phyloP scores from a whole-genome alignment of 306 rosid species.

The Arachis hypogaea region DNA sequence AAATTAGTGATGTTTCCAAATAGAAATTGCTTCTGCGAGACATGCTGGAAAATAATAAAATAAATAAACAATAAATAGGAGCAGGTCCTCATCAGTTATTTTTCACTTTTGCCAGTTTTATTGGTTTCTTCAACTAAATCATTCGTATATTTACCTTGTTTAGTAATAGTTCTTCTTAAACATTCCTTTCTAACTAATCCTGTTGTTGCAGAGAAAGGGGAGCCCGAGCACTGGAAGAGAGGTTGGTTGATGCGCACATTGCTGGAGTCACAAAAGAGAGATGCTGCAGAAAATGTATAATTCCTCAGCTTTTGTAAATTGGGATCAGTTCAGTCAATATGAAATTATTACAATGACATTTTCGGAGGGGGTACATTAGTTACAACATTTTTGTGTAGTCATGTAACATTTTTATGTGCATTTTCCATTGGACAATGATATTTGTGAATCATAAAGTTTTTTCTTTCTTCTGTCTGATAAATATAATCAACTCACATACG shows the following conservation, averaged over 20 bases:
- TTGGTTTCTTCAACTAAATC: background rate
- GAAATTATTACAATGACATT: conserved; percentile 17
- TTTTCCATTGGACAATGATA: conserved; percentile 37
- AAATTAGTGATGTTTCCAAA: background rate
- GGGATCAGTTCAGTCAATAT: conserved; percentile 14
- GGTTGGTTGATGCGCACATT: conserved; percentile 53
- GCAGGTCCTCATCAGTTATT: background rate
- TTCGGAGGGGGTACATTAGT: conserved; percentile 35
- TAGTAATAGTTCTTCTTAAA: conserved; percentile 1
- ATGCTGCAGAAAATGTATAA: conserved; percentile 68
- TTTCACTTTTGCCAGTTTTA: conserved; percentile 10
- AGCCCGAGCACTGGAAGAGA: conserved; percentile 87
- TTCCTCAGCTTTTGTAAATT: conserved; percentile 38
- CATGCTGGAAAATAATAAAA: background rate
- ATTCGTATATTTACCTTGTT: too few species aligned
- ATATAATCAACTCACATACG: conserved; percentile 17
- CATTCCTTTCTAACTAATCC: conserved; percentile 2
- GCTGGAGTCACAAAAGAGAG: conserved; percentile 48
- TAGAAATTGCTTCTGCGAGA: conserved; percentile 3
- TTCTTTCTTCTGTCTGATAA: conserved; percentile 20
- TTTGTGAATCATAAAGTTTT: conserved; percentile 21
- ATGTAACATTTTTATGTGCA: conserved; percentile 41
- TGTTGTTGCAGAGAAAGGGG: conserved; percentile 77
- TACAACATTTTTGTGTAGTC: conserved; percentile 23
- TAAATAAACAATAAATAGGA: too few species aligned